Evolutionary conservation across 2,329 filamentous ascomycete genomes (phyloP), one percentile per base, ranked within the genome.

Genomic region (Colletotrichum karsti): DNA sequence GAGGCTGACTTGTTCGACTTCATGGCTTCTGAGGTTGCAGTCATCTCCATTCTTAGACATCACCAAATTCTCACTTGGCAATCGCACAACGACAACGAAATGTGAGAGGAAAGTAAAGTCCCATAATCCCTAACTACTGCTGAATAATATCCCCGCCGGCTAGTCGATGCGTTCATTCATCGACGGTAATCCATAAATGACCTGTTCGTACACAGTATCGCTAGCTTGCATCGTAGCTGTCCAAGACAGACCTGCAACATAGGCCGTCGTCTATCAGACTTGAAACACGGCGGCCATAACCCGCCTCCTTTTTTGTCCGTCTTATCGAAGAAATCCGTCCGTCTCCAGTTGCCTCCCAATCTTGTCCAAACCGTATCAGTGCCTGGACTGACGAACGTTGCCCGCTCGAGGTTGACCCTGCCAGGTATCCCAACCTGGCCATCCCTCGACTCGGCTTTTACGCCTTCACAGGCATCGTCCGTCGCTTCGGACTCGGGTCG

Each of bases 381-480:
- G 56, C 63, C 41, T 42, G 41, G 22, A 41, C n/a, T 46, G 56
- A 64, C 60, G 60, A 56, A 59, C 60, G 46, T 37, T 53, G 63
- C 65, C 65, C 64, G 61, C 60, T 54, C 22, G 60, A 65, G 65
- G 48, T 65, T 68, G 63, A 67, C 54, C 39, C 58, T 63, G 64
- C 67, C 63, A 63, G 65, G 67, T 69, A 63, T 69, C 67, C 67
- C 67, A 69, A 69, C 67, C 67, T 69, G 63, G 67, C 54, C 63
- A 53, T 63, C 58, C 37, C 63, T 65, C 54, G 65, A 65, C 53
- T 67, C 64, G 67, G 67, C 63, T 68, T 63, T 69, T 68, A 69
- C 63, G 54, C 67, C 63, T 63, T 55, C 22, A 41, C 64, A 55
- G 67, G 42, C 67, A 48, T 69, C 22, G 28, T 53, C 42, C 46